phyloP scores from a whole-genome alignment of 352 stramenopile genomes.

The Phytophthora hibernalis region DNA sequence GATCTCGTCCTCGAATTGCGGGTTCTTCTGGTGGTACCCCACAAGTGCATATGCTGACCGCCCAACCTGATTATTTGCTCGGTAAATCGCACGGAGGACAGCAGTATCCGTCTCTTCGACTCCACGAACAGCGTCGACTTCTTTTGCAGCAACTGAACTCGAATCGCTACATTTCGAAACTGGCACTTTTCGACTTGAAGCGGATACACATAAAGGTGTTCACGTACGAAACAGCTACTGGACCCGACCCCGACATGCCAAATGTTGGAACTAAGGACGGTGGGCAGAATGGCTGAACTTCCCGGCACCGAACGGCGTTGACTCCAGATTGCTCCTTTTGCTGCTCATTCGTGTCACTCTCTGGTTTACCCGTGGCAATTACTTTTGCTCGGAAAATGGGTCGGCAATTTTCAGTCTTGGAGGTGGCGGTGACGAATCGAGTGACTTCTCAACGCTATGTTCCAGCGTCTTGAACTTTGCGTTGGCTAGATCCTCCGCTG shows the following conservation, averaged over 20 bases:
- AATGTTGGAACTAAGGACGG: conserved; percentile 37
- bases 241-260: conserved; percentile 56
- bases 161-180: conserved; percentile 72
- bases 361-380: not conserved
- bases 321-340: not conserved
- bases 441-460: not conserved
- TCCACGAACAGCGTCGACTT: conserved; percentile 55
- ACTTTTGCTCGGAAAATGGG: conserved; percentile 41
- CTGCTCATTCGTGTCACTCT: conserved; percentile 6
- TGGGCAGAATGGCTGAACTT: conserved; percentile 76
- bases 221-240: conserved; percentile 63
- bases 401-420: conserved; percentile 40
- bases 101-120: conserved; percentile 42
- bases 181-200: conserved; percentile 71
- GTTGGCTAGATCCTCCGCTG: conserved; percentile 45
- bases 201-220: conserved; percentile 76
- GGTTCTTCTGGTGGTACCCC: conserved; percentile 83
- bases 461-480: conserved; percentile 47
- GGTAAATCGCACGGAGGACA: conserved; percentile 51
- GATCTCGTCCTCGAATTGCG: conserved; percentile 78
- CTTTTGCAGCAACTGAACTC: conserved; percentile 66
- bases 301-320: conserved; percentile 40
- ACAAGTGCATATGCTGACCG: conserved; percentile 54
- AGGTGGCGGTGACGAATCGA: not conserved
- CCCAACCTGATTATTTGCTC: conserved; percentile 31